Base-by-base conservation (phyloP, 2,329 filamentous ascomycete genomes). In the Diaporthe batatas region DNA sequence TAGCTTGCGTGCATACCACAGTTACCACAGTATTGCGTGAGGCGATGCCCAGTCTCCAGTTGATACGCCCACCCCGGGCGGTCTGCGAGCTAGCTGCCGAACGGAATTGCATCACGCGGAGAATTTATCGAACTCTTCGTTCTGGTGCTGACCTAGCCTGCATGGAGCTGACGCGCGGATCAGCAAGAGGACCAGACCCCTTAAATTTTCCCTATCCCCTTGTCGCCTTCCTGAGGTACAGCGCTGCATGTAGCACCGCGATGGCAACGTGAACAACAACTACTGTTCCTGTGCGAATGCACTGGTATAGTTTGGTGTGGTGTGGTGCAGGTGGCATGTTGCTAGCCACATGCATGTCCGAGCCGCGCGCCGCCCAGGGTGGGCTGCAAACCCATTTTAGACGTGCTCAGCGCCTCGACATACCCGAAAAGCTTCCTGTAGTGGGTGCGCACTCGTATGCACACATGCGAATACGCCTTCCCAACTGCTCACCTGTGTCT, bases 91-190 rank as follows among this genome's bases (percentile, higher is more conserved):
- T 65, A 65, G 62, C 44, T 65, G 62, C 62, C 62, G 62, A 36
- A 36, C 51, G 44, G 62, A 65, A 65, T 65, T 65, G 62, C 62
- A 65, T 70, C 51, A 49, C 58, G 65, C 65, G 65, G 65, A 70
- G 70, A 68, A 49, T 72, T 74, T 68, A n/a, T 69, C 29, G 29
- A 59, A 39, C 29, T 71, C 49, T 29, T 39, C 51, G 23, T 23
- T 53, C 58, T 39, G 67, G 62, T 51, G 70, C 59, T 55, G 72
- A 51, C 72, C 44, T 68, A 54, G 47, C 62, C 29, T 67, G 58
- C 73, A 72, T 65, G 72, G 71, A 32, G 64, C 70, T 72, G 73
- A 72, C 70, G 73, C 73, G 73, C 73, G 73, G 73, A 65, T 59
- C 73, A 74, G 73, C 73, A 72, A 72, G 57, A 72, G 70, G 70